Evolutionary conservation across 1,284 basidiomycete species (phyloP), one percentile per base, ranked within the genome.

Genomic region (Naganishia liquefaciens): DNA sequence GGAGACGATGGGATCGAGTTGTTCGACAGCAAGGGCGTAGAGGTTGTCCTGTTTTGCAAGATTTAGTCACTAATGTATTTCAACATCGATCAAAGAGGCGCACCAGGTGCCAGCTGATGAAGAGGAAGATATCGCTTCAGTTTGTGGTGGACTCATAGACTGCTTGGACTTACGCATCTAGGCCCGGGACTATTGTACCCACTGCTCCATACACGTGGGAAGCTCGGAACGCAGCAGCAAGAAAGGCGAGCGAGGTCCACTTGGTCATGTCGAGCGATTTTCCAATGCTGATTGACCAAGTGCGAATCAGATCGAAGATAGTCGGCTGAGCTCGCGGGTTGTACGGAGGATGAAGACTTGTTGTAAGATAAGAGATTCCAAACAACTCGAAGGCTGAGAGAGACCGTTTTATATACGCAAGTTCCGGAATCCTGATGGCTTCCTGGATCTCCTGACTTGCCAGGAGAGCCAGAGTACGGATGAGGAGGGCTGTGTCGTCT

Each of bases 1-100:
- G 17, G 19, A 30, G 39, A 68, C 40, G 39, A 68, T 54, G 9
- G 68, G 68, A 42, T 68, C 68, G 4, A 68, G 46, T 21, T 54
- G 51, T 58, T 68, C 64, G 33, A 53, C 61, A 3, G 40, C 64
- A 11, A 68, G 50, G 17, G n/a, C 23, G 11, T 23, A 28, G 15
- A 51, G n/a, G 4, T 25, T 11, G 55, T 68, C 67, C 43, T 47
- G 15, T 44, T 7, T 23, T 5, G n/a, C 5, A 25, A 19, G n/a
- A 28, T 10, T 13, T 11, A 23, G 21, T 47, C n/a, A 25, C 21
- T 11, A 25, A 21, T 23, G 5, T 9, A 23, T 3, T 23, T 13
- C 21, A 11, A 21, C 3, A 25, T 9, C 15, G 7, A 4, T 5
- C 13, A 23, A 21, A 13, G 17, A n/a, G 21, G 25, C 46, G 25